Conservation (phyloP, 805 yeast species). For the Candida pseudofarinosa region DNA sequence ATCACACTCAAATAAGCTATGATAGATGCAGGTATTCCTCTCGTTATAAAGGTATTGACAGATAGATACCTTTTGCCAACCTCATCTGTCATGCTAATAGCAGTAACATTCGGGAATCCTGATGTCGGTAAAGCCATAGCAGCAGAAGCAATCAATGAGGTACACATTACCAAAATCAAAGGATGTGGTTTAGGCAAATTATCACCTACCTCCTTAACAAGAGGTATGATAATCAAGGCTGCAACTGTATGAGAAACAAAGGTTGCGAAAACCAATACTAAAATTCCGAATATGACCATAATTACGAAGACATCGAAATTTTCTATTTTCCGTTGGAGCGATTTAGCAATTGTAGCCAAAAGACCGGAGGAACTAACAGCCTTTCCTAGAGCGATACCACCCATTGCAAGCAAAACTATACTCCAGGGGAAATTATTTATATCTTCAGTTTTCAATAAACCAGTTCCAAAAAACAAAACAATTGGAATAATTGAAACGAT, state of each 20-base stretch:
- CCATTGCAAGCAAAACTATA: conserved; percentile 53
- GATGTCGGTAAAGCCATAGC: conserved; percentile 45
- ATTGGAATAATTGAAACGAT: conserved; percentile 46
- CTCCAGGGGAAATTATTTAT: conserved; percentile 52
- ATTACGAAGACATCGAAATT: conserved; percentile 42
- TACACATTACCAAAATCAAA: conserved; percentile 37
- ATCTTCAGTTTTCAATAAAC: conserved; percentile 44
- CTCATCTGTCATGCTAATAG: conserved; percentile 41
- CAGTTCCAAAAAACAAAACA: conserved; percentile 47
- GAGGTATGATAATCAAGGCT: conserved; percentile 39
- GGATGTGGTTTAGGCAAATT: conserved; percentile 35
- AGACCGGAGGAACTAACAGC: conserved; percentile 49
- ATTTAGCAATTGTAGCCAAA: conserved; percentile 41
- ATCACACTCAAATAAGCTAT: conserved; percentile 33
- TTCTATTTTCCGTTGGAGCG: conserved; percentile 40
- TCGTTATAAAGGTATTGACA: conserved; percentile 37
- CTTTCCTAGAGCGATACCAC: conserved; percentile 51
- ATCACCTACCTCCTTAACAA: conserved; percentile 39
- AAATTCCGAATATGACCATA: conserved; percentile 41
- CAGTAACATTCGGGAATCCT: conserved; percentile 43
- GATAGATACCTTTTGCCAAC: conserved; percentile 38
- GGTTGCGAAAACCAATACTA: conserved; percentile 39
- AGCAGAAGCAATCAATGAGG: conserved; percentile 38
- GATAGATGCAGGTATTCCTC: conserved; percentile 40
- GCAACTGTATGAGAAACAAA: conserved; percentile 45